Base-by-base conservation (phyloP, 2,329 filamentous ascomycete species). In the Colletotrichum theobromicola region DNA sequence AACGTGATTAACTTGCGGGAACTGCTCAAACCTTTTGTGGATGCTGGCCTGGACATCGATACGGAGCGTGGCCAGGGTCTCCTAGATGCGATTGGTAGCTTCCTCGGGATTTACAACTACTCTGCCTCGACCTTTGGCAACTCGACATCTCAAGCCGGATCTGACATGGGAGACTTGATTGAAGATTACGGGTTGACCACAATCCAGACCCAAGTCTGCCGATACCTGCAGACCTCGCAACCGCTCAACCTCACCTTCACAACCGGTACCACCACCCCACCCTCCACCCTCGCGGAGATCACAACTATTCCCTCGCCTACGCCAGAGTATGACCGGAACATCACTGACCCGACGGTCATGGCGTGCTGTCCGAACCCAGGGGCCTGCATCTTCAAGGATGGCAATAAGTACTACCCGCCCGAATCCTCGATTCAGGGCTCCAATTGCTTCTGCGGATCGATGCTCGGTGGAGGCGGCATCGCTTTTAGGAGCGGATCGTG, bases 401-500 rank as follows among this genome's bases (percentile, higher is more conserved):
- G 67, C 3, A 77, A 73, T 3, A 76, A 73, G 4, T 84, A 80
- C 37, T 85, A 85, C 73, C 83, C 82, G 0, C 57, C 67, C 35
- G 77, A 79, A 21, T 82, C 84, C 26, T 64, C 79, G 26, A 75
- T 86, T 7, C 60, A 69, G 1, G 76, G 77, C 9, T 81, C 82
- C 7, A 78, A 78, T 9, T 85, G 84, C 53, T 77, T 85, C 21
- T 85, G 84, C 42, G 84, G 84, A 1, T 79, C 67, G 34, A 83
- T 78, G 10, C n/a, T 50, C 4, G 75, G 37, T 18, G 72, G 72
- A 2, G 13, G 26, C 0, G 76, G 75, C 4, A 61, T 77, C 7
- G 75, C 60, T 0, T 77, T 77, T 66, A 46, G 70, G n/a, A 75
- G 50, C 7, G 70, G 62, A 1, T 55, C 42, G 15, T 76, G 75